These are phyloP conservation scores for Fomitopsis pinicola DNA, from an alignment of 1,284 basidiomycete species.

Conservation along the genomic window DNA sequence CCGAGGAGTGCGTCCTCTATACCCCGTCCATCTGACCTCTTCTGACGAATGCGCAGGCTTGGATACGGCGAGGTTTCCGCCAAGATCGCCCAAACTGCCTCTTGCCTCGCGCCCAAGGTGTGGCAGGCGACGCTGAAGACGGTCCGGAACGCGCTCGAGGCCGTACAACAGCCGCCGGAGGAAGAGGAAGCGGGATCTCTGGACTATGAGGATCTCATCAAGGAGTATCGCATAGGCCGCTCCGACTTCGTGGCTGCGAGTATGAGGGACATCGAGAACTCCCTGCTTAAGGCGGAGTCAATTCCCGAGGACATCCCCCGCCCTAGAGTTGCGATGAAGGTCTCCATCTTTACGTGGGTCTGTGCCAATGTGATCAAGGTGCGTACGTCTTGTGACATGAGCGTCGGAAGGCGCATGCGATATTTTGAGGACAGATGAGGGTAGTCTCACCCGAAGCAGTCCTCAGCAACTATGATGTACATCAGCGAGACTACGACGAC, in stretches of 20 bases:
- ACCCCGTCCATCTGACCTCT: not conserved
- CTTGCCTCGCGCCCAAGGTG: slow-evolving; percentile 29
- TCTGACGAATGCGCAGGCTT: slow-evolving; percentile 16
- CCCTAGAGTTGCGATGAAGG: slow-evolving; percentile 16
- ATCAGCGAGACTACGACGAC: slow-evolving; percentile 17
- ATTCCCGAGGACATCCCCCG: slow-evolving; percentile 13
- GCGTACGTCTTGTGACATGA: not conserved
- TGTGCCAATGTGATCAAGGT: slow-evolving; percentile 14
- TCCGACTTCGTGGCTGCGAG: slow-evolving; percentile 15
- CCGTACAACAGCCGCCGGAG: not conserved
- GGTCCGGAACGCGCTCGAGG: slow-evolving; percentile 23
- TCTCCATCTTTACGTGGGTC: slow-evolving; percentile 23
- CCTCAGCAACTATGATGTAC: slow-evolving; percentile 9
- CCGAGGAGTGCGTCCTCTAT: slow-evolving; percentile 23
- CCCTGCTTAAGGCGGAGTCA: slow-evolving; percentile 15
- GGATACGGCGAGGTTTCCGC: slow-evolving; percentile 29
- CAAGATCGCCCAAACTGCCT: slow-evolving; percentile 28
- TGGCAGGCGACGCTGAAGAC: slow-evolving; percentile 25
- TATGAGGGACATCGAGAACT: slow-evolving; percentile 20
- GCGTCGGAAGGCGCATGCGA: too few relatives aligned
- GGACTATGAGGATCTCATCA: slow-evolving; percentile 15
- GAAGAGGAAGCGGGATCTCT: slow-evolving; percentile 2
- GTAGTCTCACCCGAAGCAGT: slow-evolving; percentile 10
- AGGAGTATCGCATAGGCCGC: slow-evolving; percentile 10
- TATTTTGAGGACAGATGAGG: slow-evolving; percentile 2